phyloP scores from a whole-genome alignment of 805 yeast genomes.

The Ascoidea tarda region DNA sequence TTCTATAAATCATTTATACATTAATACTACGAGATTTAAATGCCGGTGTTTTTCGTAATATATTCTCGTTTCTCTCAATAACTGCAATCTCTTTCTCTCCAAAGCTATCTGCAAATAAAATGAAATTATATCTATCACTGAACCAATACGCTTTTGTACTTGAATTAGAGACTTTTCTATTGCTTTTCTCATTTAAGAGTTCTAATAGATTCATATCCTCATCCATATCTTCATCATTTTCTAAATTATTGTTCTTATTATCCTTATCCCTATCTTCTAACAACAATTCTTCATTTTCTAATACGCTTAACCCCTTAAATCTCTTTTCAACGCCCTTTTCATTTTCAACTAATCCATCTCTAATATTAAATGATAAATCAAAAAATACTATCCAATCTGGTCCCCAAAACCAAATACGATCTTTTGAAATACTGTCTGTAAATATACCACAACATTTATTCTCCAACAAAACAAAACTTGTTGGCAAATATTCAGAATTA shows the following conservation, averaged over 20 bases:
- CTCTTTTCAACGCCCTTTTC: slow-evolving; percentile 5
- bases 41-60: slow-evolving; percentile 39
- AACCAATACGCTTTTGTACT: slow-evolving; percentile 47
- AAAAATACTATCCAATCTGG: slow-evolving; percentile 68
- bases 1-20: slow-evolving; percentile 1
- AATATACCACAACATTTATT: slow-evolving; percentile 70
- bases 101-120: slow-evolving; percentile 46
- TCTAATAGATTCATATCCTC: slow-evolving; percentile 7
- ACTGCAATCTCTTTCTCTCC: slow-evolving; percentile 47
- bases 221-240: slow-evolving; percentile 10
- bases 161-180: slow-evolving; percentile 13
- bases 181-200: slow-evolving; percentile 6
- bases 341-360: slow-evolving; percentile 17
- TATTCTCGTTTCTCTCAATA: slow-evolving; percentile 60
- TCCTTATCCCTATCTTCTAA: slow-evolving; percentile 18
- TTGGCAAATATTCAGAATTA: slow-evolving; percentile 66
- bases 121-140: slow-evolving; percentile 61
- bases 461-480: slow-evolving; percentile 35
- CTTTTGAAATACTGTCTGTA: slow-evolving; percentile 23
- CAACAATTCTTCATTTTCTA: slow-evolving; percentile 22
- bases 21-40: slow-evolving; percentile 25
- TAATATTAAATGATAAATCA: slow-evolving; percentile 46
- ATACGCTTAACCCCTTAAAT: slow-evolving; percentile 28
- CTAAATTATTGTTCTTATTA: slow-evolving; percentile 17
- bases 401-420: slow-evolving; percentile 77